Conservation (phyloP, 1,284 basidiomycete genomes). For the Microbotryum saponariae region DNA sequence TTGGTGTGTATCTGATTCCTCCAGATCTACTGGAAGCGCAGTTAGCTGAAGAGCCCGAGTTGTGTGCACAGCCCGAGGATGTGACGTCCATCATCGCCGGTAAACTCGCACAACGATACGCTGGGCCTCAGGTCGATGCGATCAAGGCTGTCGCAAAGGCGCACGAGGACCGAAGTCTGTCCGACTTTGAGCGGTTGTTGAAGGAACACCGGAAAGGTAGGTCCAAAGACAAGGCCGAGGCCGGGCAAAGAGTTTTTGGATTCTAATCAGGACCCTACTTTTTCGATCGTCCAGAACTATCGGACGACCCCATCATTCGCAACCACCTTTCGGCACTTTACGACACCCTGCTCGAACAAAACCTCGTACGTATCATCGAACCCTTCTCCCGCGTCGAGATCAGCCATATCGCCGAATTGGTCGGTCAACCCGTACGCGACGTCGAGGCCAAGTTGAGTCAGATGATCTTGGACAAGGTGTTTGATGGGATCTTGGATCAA, state of each 20-base stretch:
- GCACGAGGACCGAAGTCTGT: constrained; percentile 81
- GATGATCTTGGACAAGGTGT: constrained; percentile 95
- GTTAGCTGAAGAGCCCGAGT: neutral
- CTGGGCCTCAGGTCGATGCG: constrained; percentile 71
- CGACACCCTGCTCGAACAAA: constrained; percentile 92
- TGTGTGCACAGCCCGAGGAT: constrained; percentile 67
- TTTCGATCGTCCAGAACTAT: constrained; percentile 56
- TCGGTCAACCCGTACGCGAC: constrained; percentile 81
- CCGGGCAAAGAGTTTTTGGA: neutral
- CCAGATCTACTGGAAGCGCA: neutral
- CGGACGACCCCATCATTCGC: constrained; percentile 86
- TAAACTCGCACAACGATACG: constrained; percentile 81
- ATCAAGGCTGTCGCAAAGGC: constrained; percentile 91
- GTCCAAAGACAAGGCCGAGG: constrained; percentile 27
- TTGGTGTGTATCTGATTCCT: constrained; percentile 52
- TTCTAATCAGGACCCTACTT: neutral
- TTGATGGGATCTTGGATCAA: constrained; percentile 91
- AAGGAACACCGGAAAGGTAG: constrained; percentile 78
- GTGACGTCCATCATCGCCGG: constrained; percentile 75
- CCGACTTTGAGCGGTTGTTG: constrained; percentile 80
- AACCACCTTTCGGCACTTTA: constrained; percentile 88
- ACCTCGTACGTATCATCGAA: constrained; percentile 86
- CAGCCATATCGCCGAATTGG: constrained; percentile 75
- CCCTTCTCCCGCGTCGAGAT: constrained; percentile 91
- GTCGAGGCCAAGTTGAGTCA: constrained; percentile 95